Evolutionary conservation across 805 yeast genomes (phyloP).

Genomic region (Cephaloascus fragrans): DNA sequence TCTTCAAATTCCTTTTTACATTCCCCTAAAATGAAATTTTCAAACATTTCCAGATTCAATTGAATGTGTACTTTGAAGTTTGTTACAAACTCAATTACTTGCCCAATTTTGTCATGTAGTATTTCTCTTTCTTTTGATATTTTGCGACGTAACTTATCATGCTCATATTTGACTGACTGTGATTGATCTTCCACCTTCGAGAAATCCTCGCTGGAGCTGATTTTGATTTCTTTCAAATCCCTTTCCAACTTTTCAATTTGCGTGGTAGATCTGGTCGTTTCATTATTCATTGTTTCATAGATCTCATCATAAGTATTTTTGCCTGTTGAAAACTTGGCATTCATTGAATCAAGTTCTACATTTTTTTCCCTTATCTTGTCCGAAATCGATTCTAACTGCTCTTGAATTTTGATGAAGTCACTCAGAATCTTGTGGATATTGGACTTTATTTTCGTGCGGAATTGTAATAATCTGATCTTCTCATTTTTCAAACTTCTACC

Average conservation of each 20-base stretch:
- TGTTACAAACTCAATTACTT: slow-evolving; percentile 49
- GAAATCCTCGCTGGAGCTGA: slow-evolving; percentile 37
- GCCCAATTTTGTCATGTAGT: slow-evolving; percentile 44
- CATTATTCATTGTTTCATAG: slow-evolving; percentile 43
- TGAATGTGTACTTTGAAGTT: slow-evolving; percentile 63
- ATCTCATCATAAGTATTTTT: slow-evolving; percentile 47
- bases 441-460: slow-evolving; percentile 23
- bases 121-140: slow-evolving; percentile 34
- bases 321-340: slow-evolving; percentile 41
- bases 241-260: slow-evolving; percentile 58
- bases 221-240: slow-evolving; percentile 40
- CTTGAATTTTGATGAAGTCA: slow-evolving; percentile 46
- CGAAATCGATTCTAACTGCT: slow-evolving; percentile 43
- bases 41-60: slow-evolving; percentile 50
- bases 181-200: slow-evolving; percentile 35
- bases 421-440: slow-evolving; percentile 45
- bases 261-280: slow-evolving; percentile 43
- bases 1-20: slow-evolving; percentile 6
- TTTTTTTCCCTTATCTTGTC: slow-evolving; percentile 48
- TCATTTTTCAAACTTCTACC: slow-evolving; percentile 22
- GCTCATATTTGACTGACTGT: slow-evolving; percentile 41
- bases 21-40: slow-evolving; percentile 33
- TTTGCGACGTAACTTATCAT: slow-evolving; percentile 38
- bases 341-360: slow-evolving; percentile 46
- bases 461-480: slow-evolving; percentile 22